phyloP scores from a whole-genome alignment of 257 asterid genomes.

The Ajuga chamaepitys region DNA sequence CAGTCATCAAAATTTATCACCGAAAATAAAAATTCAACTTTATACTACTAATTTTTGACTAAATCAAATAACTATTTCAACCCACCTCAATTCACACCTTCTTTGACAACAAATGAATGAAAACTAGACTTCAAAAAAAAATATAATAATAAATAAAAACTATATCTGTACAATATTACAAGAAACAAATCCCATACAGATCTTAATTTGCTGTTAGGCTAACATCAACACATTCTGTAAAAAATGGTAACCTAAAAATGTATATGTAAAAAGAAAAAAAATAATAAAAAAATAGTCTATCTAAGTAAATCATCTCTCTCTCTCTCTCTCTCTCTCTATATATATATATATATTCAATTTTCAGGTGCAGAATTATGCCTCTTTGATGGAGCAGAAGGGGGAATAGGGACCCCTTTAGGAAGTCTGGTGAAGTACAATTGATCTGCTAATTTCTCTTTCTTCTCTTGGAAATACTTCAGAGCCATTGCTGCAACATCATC shows the following conservation, averaged over 20 bases:
- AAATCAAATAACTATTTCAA: not conserved
- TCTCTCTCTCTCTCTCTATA: too few relatives aligned
- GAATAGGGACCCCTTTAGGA: conserved; percentile 37
- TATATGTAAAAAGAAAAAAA: not conserved
- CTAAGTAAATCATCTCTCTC: not conserved
- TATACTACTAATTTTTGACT: too few relatives aligned
- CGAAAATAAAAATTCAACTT: too few relatives aligned
- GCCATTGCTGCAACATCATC: conserved; percentile 15
- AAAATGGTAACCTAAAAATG: not conserved
- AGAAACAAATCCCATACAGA: not conserved
- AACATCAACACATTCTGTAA: not conserved
- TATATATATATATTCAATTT: conserved; percentile 18
- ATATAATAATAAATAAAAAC: not conserved
- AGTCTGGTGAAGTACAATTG: conserved; percentile 26
- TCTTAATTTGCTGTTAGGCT: not conserved
- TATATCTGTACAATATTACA: conserved; percentile 14
- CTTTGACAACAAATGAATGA: not conserved
- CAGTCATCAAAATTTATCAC: too few relatives aligned
- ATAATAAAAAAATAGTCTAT: not conserved
- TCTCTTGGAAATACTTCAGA: conserved; percentile 17
- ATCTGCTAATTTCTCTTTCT: not conserved
- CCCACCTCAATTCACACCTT: not conserved
- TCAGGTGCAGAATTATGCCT: conserved; percentile 31
- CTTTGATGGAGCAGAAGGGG: conserved; percentile 50
- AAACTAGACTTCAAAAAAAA: too few relatives aligned